Evolutionary conservation across 208 protist genomes (phyloP), one percentile per base, ranked within the genome.

Genomic region (Acanthamoeba sp.): DNA sequence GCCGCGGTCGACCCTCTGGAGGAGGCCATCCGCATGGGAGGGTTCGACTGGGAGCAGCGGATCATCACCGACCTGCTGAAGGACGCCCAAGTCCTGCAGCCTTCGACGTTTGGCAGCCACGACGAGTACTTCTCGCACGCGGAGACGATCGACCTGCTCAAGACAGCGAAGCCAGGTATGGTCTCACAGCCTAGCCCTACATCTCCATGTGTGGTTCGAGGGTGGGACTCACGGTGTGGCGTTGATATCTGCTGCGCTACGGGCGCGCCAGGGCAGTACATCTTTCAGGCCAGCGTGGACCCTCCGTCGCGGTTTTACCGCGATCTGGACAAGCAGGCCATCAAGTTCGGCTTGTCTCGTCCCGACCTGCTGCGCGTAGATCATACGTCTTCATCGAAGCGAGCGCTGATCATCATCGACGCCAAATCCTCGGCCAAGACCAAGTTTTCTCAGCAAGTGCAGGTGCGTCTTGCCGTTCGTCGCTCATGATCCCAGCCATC

Each of bases 61-160:
- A 78, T 78, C 66, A 78, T 78, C 66, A 78, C 66, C 66, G 66
- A 78, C 34, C 34, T 78, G n/a, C 34, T 78, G 14, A 78, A 40
- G 34, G 66, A 16, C 29, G 66, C 66, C 66, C 7, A 78, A n/a
- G 66, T 78, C 12, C 66, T 78, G 29, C 66, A 78, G 66, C 66
- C 66, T 9, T 24, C 66, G 5, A 42, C 66, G 4, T 38, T 40
- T 6, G 66, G 66, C 34, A 27, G 2, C 12, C 55, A 62, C 6
- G 62, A 71, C 2, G 62, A 71, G n/a, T 71, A 71, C 32, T 71
- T 71, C 62, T 71, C 62, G 62, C 62, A 71, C n/a, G 7, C 62
- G 9, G 62, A 71, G 18, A 71, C 62, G 27, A n/a, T 71, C 18
- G n/a, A 71, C 10, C 32, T 71, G 62, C 62, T 71, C 62, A 71